These are phyloP conservation scores for Suaeda aralocaspica DNA, from an alignment of 148 eudicot genomes.

Conservation along the genomic window DNA sequence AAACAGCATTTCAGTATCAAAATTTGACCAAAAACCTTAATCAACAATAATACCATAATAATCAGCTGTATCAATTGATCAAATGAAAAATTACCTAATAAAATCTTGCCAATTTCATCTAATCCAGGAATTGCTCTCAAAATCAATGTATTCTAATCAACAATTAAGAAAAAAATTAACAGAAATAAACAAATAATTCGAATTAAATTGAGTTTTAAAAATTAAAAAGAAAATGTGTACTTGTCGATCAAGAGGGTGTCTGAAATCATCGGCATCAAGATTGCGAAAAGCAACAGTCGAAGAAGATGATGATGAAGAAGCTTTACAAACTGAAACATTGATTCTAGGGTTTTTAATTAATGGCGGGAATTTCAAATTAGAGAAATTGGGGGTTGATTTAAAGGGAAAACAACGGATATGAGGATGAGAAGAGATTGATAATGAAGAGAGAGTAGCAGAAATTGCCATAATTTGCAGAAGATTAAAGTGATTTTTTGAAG, in stretches of 20 bases:
- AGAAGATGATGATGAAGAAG: slow-evolving; percentile 27
- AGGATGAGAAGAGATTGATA: slow-evolving; percentile 23
- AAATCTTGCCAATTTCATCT: slow-evolving; percentile 67
- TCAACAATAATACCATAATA: neutral
- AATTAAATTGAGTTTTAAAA: neutral
- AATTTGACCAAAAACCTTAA: neutral
- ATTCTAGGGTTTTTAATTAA: slow-evolving; percentile 20
- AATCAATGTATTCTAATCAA: slow-evolving; percentile 66
- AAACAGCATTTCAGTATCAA: neutral
- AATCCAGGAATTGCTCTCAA: slow-evolving; percentile 89
- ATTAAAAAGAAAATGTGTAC: slow-evolving; percentile 20
- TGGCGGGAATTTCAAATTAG: slow-evolving; percentile 11
- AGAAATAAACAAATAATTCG: neutral
- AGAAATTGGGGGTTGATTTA: slow-evolving; percentile 24
- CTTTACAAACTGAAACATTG: slow-evolving; percentile 35
- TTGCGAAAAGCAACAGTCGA: slow-evolving; percentile 47
- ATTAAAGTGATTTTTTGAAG: no score
- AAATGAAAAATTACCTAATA: slow-evolving; percentile 49
- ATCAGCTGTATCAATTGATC: neutral
- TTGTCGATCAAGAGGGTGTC: slow-evolving; percentile 92
- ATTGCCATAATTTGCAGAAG: slow-evolving; percentile 33
- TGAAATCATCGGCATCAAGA: slow-evolving; percentile 86
- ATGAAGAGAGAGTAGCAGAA: slow-evolving; percentile 36
- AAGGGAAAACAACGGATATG: slow-evolving; percentile 18
- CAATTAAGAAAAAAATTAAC: neutral